Base-by-base conservation (phyloP, 345 rosid species). In the Cochlearia excelsa region DNA sequence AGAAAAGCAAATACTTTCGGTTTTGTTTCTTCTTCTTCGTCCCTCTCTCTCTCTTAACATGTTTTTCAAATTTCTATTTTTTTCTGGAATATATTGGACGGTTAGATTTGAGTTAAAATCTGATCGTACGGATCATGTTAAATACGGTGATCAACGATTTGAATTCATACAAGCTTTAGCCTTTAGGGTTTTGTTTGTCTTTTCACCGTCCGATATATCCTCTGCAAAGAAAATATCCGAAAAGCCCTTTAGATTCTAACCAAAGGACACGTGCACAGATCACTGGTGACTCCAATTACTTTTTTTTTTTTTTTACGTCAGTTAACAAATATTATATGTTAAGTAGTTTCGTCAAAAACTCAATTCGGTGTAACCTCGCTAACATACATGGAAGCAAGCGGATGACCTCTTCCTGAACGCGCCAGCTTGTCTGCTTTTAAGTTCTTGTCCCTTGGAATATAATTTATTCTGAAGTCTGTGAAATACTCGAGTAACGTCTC, bases 61-160 rank as follows among this genome's bases (percentile, higher is more conserved):
- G 83, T 16, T 83, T 88, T 93, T 93, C 89, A 93, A 93, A 77
- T 85, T 89, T 75, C 84, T 81, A 82, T 37, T 37, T 37, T 79
- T 82, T 80, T 46, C 69, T 60, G 42, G 44, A 65, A 78, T 79
- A 39, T 80, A 80, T 82, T 79, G 59, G 59, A 85, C 69, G 95
- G 96, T 66, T 54, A 26, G 96, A 88, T 91, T 73, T 37, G 35
- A 46, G 33, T 54, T 8, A 0, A 3, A 3, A 40, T 39, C 28
- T 29, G 3, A 87, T 87, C 85, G 11, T 51, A 81, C 84, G 94
- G 84, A 1, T n/a, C 0, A 0, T 7, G 7, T 59, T 65, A 16
- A 60, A 57, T 26, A 1, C 4, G 0, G 0, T 7, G 48, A 88
- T 92, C 88, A 37, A 88, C 90, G 84, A 79, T 49, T 23, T 10